phyloP scores from a whole-genome alignment of 2,329 filamentous ascomycete species.

The Cordyceps farinosa region DNA sequence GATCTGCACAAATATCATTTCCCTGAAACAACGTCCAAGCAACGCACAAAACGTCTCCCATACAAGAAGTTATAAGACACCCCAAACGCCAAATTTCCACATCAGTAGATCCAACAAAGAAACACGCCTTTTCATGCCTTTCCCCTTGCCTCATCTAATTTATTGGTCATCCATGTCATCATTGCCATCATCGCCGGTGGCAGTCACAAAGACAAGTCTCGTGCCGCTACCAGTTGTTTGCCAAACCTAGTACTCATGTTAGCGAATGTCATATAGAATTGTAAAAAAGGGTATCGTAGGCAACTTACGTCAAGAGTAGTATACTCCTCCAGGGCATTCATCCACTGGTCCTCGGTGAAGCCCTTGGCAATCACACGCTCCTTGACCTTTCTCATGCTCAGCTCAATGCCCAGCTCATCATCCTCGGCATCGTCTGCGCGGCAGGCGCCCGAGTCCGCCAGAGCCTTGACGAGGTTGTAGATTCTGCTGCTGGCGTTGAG shows the following conservation, averaged over 20 bases:
- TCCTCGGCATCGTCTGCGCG: slow-evolving; percentile 64
- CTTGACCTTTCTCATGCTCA: slow-evolving; percentile 83
- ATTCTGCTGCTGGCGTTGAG: slow-evolving; percentile 85
- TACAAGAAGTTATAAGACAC: slow-evolving; percentile 1
- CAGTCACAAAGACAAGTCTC: slow-evolving; percentile 67
- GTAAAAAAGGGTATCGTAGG: slow-evolving; percentile 5
- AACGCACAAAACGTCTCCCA: neutral
- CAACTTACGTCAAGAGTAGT: slow-evolving; percentile 78
- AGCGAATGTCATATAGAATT: neutral
- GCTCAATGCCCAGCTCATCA: slow-evolving; percentile 56
- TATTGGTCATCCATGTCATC: slow-evolving; percentile 43
- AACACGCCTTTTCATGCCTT: neutral
- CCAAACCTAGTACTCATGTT: slow-evolving; percentile 58
- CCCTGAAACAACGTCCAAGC: neutral
- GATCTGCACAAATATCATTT: neutral
- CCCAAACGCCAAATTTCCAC: slow-evolving; percentile 30
- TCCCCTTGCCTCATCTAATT: neutral
- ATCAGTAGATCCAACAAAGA: neutral
- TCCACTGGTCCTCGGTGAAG: slow-evolving; percentile 92
- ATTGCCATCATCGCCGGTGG: slow-evolving; percentile 46
- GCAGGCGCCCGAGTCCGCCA: slow-evolving; percentile 83
- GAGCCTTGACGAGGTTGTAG: slow-evolving; percentile 86
- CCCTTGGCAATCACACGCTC: slow-evolving; percentile 93
- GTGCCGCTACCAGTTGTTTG: slow-evolving; percentile 70
- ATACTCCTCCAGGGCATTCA: slow-evolving; percentile 84